phyloP scores from a whole-genome alignment of 73 alveolate species.

The Paramecium primaurelia region DNA sequence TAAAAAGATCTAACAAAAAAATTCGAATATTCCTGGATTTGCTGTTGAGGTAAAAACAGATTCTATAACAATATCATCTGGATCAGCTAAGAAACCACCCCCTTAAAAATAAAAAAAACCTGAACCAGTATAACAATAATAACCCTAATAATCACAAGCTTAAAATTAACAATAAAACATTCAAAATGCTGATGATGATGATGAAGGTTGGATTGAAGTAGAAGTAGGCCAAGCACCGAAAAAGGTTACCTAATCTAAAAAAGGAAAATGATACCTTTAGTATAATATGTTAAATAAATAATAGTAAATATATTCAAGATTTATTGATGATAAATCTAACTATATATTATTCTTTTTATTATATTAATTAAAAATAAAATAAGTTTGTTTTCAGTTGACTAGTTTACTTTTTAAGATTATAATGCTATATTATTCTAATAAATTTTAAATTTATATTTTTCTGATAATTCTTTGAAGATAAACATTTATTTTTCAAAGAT shows the following conservation, averaged over 20 bases:
- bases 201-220: slow-evolving; percentile 41
- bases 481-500: background rate
- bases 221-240: background rate
- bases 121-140: background rate
- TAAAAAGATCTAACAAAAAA: background rate
- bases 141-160: background rate
- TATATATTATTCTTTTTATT: background rate
- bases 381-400: too few relatives aligned
- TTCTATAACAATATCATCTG: background rate
- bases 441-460: background rate
- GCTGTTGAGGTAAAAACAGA: background rate
- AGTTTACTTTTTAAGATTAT: too few relatives aligned
- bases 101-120: background rate
- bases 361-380: too few relatives aligned
- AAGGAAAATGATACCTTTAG: slow-evolving; percentile 3
- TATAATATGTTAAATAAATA: background rate
- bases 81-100: background rate
- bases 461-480: background rate
- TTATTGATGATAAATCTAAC: background rate
- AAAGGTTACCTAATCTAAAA: background rate
- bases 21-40: slow-evolving; percentile 1
- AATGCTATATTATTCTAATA: background rate
- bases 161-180: background rate
- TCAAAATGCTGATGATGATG: background rate
- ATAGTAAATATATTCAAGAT: background rate